Conservation (phyloP, 2,329 filamentous ascomycete species). For the Colletotrichum euphorbiae region DNA sequence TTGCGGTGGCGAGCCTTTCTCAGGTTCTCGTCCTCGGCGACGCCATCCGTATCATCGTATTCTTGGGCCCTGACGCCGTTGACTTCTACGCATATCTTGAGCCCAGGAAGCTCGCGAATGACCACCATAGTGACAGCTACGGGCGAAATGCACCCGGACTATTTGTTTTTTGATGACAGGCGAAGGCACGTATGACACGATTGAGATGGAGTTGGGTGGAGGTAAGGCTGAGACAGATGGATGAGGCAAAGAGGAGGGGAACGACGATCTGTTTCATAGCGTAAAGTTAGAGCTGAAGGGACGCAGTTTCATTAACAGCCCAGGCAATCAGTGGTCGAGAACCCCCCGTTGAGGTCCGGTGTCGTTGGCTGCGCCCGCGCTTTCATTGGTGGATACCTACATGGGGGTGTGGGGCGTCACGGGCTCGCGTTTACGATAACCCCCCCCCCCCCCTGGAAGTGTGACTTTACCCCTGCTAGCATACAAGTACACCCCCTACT, state of each 20-base stretch:
- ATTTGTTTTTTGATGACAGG: no score
- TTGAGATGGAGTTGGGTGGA: neutral
- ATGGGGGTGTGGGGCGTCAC: no score
- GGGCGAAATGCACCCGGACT: no score
- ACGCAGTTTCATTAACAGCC: conserved; percentile 4
- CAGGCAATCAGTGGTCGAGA: neutral
- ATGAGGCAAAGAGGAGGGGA: neutral
- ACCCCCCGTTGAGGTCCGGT: neutral
- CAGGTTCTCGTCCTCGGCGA: conserved; percentile 2
- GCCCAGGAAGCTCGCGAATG: conserved; percentile 40
- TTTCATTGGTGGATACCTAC: conserved; percentile 7
- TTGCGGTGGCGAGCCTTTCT: conserved; percentile 1
- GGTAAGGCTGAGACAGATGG: neutral
- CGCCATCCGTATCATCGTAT: conserved; percentile 39
- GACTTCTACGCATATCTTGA: conserved; percentile 43
- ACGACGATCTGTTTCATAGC: neutral
- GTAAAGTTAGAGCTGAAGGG: neutral
- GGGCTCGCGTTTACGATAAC: no score
- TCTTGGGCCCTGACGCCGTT: conserved; percentile 41
- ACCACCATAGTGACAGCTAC: conserved; percentile 43
- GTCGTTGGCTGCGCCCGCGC: neutral
- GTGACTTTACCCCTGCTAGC: no score
- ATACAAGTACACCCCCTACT: no score
- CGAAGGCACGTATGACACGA: neutral
- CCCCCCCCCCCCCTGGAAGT: no score